These are phyloP conservation scores for Grigorovia jiainica DNA, from an alignment of 805 yeast genomes.

Conservation along the genomic window DNA sequence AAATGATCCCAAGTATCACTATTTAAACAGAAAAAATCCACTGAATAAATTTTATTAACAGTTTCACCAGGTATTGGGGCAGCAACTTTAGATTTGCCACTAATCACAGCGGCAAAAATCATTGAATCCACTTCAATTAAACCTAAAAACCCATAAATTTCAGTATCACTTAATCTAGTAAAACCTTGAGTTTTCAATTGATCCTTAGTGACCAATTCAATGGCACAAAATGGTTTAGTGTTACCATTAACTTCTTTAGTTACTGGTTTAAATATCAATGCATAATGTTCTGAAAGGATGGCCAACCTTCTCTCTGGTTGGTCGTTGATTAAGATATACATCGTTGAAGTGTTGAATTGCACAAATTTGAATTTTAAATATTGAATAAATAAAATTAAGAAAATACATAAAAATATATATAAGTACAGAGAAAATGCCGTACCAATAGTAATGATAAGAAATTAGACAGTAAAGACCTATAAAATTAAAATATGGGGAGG, in stretches of 20 bases:
- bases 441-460: too few relatives aligned
- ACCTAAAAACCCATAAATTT: constrained; percentile 67
- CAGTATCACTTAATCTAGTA: constrained; percentile 35
- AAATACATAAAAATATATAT: too few relatives aligned
- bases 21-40: constrained; percentile 75
- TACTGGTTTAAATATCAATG: constrained; percentile 38
- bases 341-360: constrained; percentile 1
- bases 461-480: too few relatives aligned
- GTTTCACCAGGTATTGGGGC: constrained; percentile 71
- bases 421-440: too few relatives aligned
- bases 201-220: constrained; percentile 37
- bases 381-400: background rate
- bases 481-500: too few relatives aligned
- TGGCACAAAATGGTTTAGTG: constrained; percentile 33
- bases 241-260: constrained; percentile 21
- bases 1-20: constrained; percentile 71
- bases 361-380: background rate
- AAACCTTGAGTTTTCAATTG: constrained; percentile 29
- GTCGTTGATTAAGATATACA: constrained; percentile 22
- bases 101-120: constrained; percentile 68
- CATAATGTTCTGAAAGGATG: constrained; percentile 32
- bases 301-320: constrained; percentile 26
- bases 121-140: constrained; percentile 60
- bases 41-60: constrained; percentile 70
- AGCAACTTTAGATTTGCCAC: constrained; percentile 71